These are phyloP conservation scores for Pseudogymnoascus sp. DNA, from an alignment of 2,329 filamentous ascomycete genomes.

Conservation along the genomic window DNA sequence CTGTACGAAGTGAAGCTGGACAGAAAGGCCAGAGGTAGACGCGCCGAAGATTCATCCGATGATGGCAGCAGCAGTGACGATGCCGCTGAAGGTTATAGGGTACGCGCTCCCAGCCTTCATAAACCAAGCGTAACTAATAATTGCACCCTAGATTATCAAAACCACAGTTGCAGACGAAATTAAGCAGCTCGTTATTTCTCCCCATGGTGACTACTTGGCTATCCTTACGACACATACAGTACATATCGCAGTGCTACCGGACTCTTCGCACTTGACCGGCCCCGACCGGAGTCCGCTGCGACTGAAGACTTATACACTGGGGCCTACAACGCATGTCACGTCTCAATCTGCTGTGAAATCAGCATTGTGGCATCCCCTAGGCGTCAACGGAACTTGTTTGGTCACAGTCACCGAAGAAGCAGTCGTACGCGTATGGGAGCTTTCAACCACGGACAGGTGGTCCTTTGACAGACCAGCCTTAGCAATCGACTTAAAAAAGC, in stretches of 20 bases:
- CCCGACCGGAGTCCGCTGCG: constrained; percentile 62
- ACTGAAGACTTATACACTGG: constrained; percentile 82
- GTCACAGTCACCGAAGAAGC: constrained; percentile 86
- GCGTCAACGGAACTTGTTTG: constrained; percentile 69
- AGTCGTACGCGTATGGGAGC: constrained; percentile 81
- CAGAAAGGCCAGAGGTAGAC: constrained; percentile 20
- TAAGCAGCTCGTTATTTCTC: constrained; percentile 76
- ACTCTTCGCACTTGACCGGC: constrained; percentile 65
- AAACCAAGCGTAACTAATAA: constrained; percentile 16
- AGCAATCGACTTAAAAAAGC: constrained; percentile 79
- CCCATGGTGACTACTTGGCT: constrained; percentile 71
- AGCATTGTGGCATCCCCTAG: constrained; percentile 86
- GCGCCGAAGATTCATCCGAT: constrained; percentile 18
- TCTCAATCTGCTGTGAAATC: constrained; percentile 74
- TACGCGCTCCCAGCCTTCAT: constrained; percentile 26
- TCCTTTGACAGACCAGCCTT: constrained; percentile 79
- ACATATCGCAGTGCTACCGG: constrained; percentile 78
- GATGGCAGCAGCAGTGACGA: constrained; percentile 21
- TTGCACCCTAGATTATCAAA: constrained; percentile 56
- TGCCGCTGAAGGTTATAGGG: constrained; percentile 39
- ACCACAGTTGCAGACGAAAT: constrained; percentile 75
- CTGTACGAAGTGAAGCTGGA: constrained; percentile 36
- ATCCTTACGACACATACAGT: constrained; percentile 82
- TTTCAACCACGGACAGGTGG: constrained; percentile 75
- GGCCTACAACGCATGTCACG: constrained; percentile 83